Base-by-base conservation (phyloP, 2,329 filamentous ascomycete genomes). In the Colletotrichum filicis region DNA sequence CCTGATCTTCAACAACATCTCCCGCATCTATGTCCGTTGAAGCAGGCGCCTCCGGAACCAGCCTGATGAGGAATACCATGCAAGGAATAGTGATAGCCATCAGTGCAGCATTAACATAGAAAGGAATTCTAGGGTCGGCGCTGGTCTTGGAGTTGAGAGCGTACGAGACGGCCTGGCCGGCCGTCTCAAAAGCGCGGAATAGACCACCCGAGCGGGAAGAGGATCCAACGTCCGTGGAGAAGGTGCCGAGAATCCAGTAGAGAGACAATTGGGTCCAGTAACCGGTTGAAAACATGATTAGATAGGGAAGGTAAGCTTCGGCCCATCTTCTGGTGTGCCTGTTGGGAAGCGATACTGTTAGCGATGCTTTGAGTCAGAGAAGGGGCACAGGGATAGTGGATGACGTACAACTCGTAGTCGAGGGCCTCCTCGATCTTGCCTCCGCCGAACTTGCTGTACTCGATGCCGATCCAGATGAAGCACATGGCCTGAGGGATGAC, bases 221-320 rank as follows among this genome's bases (percentile, higher is more conserved):
- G 5, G 77, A 75, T 52, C 80, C 78, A 1, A 82, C 77, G 26
- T 83, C 80, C 0, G 78, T 80, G 2, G 81, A 80, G 26, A 83
- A 81, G 4, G 78, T 81, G 35, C 80, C 81, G 16, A 83, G 75
- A 24, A 83, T 80, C 81, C 81, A 83, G 75, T 83, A 83, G 5
- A 83, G 80, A 0, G 69, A 71, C 52, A 71, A 22, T 52, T 68
- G 69, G 2, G 57, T 62, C 69, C 57, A 68, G 64, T 71, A 71
- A 6, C 58, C 58, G 12, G 69, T 71, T 12, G 57, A 26, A 22
- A 71, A 71, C 26, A 58, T 71, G 58, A 71, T 37, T 1, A 71
- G 68, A 1, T 71, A 71, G 3, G 68, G 68, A 1, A 71, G 11
- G 30, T 71, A 71, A 11, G 68, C 68, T 24, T 71, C 68, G 12